A percentile compares a stretch with the other conserved stretches of the same genome.
Conservation (phyloP, 116 monocot genomes). For the Trichopus zeylanicus region DNA sequence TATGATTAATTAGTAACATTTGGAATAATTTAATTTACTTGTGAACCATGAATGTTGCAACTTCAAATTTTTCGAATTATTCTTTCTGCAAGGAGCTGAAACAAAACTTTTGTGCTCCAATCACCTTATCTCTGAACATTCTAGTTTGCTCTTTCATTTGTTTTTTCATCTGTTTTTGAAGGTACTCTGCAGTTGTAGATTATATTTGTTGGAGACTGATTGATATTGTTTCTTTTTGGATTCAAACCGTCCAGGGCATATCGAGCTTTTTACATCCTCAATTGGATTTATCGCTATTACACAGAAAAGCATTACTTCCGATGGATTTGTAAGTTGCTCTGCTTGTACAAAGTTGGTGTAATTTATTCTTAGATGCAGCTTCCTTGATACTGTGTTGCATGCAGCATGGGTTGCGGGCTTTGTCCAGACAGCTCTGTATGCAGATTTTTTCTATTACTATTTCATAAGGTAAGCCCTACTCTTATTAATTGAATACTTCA, state of each 20-base stretch:
- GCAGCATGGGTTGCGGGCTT: conserved; percentile 56
- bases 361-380: background rate
- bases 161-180: background rate
- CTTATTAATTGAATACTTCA: conserved; percentile 2
- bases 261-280: conserved; percentile 47
- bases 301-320: conserved; percentile 37
- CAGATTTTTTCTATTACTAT: conserved; percentile 70
- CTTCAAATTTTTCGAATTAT: no score
- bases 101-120: no score
- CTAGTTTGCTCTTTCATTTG: background rate
- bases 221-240: background rate
- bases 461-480: conserved; percentile 35
- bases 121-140: no score
- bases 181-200: background rate
- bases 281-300: conserved; percentile 67
- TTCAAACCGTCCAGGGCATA: conserved; percentile 24
- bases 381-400: background rate
- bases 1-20: no score
- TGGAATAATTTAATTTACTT: no score
- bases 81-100: background rate
- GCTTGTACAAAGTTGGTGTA: background rate
- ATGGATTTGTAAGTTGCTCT: conserved; percentile 39
- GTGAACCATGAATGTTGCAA: no score
- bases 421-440: conserved; percentile 53
- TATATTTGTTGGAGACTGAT: no score